Evolutionary conservation across 352 stramenopile species (phyloP).

Genomic region (Globisporangium abappressorium): DNA sequence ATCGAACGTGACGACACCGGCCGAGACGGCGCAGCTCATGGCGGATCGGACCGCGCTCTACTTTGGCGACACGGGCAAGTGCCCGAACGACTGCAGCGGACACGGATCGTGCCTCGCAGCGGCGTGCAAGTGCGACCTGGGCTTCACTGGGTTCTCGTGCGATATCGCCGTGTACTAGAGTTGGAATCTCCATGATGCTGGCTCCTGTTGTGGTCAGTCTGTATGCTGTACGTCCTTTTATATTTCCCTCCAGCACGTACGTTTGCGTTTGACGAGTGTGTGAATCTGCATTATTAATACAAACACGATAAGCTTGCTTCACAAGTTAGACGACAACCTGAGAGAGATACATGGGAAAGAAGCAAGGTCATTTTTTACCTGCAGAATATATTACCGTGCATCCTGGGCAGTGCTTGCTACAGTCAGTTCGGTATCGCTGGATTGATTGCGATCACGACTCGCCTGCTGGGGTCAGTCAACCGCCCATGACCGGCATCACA

Average conservation of each 20-base stretch:
- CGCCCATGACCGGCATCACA: background rate
- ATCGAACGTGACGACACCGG: slow-evolving; percentile 14
- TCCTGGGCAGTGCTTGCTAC: background rate
- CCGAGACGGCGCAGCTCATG: slow-evolving; percentile 12
- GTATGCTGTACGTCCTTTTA: too few species aligned
- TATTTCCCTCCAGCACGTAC: too few species aligned
- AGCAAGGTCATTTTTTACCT: background rate
- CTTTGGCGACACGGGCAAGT: slow-evolving; percentile 23
- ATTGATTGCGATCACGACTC: too few species aligned
- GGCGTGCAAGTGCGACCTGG: slow-evolving; percentile 25
- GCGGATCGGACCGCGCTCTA: slow-evolving; percentile 16
- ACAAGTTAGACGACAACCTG: background rate
- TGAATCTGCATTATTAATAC: background rate
- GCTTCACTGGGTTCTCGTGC: slow-evolving; percentile 27
- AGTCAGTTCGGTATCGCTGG: background rate
- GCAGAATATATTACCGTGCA: background rate
- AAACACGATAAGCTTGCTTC: background rate
- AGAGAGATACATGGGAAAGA: background rate
- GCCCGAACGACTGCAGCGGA: slow-evolving; percentile 21
- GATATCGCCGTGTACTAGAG: slow-evolving; percentile 13
- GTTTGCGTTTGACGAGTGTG: background rate
- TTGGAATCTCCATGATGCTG: background rate
- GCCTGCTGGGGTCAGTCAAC: background rate
- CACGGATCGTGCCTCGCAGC: slow-evolving; percentile 22
- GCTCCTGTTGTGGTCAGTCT: background rate